These are phyloP conservation scores for Emydomyces testavorans DNA, from an alignment of 2,329 filamentous ascomycete species.

Conservation along the genomic window DNA sequence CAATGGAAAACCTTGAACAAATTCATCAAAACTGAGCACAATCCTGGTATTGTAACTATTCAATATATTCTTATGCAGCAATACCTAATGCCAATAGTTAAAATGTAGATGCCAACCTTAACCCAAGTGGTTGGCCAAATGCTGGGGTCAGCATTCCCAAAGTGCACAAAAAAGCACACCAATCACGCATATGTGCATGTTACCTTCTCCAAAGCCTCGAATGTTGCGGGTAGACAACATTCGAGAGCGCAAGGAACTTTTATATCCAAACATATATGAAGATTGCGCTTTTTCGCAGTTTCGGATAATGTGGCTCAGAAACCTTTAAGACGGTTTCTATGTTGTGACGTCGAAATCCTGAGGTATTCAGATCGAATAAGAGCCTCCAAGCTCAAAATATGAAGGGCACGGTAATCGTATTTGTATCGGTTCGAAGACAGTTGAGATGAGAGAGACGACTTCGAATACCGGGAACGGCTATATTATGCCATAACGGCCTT, in stretches of 20 bases:
- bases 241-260: background rate
- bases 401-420: background rate
- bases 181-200: background rate
- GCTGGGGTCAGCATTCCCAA: background rate
- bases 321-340: background rate
- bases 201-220: background rate
- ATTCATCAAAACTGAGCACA: no score
- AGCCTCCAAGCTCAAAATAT: background rate
- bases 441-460: background rate
- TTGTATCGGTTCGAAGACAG: background rate
- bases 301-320: background rate
- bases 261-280: conserved; percentile 1
- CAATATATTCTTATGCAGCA: conserved; percentile 2
- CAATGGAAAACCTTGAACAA: no score
- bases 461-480: background rate
- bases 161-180: background rate
- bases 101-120: conserved; percentile 3
- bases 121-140: conserved; percentile 1
- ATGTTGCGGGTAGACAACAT: background rate
- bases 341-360: background rate
- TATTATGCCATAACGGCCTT: conserved; percentile 46
- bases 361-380: background rate
- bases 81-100: background rate
- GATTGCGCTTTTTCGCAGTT: background rate
- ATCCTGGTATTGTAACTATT: background rate